A percentile compares a stretch with the other conserved stretches of the same genome.
phyloP scores from a whole-genome alignment of 2,329 filamentous ascomycete species.

The Epichloe uncinata region DNA sequence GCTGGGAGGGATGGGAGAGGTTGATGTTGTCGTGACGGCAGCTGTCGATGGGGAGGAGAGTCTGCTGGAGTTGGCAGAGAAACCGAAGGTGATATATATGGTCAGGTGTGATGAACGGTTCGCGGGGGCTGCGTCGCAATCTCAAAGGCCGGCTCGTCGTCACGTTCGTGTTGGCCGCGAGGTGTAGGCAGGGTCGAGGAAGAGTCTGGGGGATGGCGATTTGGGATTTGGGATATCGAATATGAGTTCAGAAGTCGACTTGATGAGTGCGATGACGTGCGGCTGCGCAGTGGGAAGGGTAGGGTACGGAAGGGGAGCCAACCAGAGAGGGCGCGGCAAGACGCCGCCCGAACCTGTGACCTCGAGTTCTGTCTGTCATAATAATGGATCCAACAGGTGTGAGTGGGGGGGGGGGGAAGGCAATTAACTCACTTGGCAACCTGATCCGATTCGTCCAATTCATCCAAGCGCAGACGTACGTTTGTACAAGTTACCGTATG shows the following conservation, averaged over 20 bases:
- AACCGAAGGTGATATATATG: background rate
- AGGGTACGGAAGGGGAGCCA: background rate
- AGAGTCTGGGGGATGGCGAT: background rate
- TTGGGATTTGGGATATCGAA: background rate
- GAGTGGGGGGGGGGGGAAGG: background rate
- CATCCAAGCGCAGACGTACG: too few relatives aligned
- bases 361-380: background rate
- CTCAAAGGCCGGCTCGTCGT: background rate
- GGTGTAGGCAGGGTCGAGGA: background rate
- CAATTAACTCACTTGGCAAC: too few relatives aligned
- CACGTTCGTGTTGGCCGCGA: background rate
- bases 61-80: background rate
- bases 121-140: background rate
- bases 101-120: background rate
- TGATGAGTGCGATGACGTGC: background rate
- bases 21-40: slow-evolving; percentile 1
- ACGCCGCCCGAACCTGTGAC: background rate
- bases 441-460: too few relatives aligned
- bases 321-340: background rate
- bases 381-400: background rate
- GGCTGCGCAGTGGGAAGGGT: background rate
- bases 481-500: too few relatives aligned
- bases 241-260: background rate
- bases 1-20: background rate
- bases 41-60: background rate